Evolutionary conservation across 805 yeast genomes (phyloP).

Genomic region (Metschnikowia borealis): DNA sequence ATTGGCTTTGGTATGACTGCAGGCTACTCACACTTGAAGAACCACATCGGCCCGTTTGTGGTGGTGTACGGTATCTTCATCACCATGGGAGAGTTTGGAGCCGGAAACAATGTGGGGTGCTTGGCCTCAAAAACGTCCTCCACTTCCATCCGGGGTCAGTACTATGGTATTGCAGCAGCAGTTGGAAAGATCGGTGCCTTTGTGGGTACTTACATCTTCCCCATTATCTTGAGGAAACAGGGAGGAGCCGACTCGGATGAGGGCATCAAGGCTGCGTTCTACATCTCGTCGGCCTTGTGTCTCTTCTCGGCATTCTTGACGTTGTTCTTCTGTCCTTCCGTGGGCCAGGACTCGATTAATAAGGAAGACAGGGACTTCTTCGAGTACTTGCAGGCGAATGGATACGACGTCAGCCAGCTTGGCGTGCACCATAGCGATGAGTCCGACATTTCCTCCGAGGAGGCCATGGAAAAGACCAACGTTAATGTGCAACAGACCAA

Average conservation of each 20-base stretch:
- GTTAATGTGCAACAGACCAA: slow-evolving; percentile 5
- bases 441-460: slow-evolving; percentile 11
- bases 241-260: slow-evolving; percentile 47
- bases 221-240: slow-evolving; percentile 57
- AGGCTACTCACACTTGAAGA: slow-evolving; percentile 48
- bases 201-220: slow-evolving; percentile 85
- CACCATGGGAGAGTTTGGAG: slow-evolving; percentile 89
- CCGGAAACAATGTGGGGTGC: slow-evolving; percentile 89
- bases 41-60: slow-evolving; percentile 71
- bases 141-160: slow-evolving; percentile 85
- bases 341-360: slow-evolving; percentile 78
- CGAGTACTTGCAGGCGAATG: slow-evolving; percentile 60
- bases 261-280: slow-evolving; percentile 77
- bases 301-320: slow-evolving; percentile 66
- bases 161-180: slow-evolving; percentile 90
- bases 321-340: slow-evolving; percentile 68
- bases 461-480: slow-evolving; percentile 10
- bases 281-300: slow-evolving; percentile 75
- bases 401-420: slow-evolving; percentile 63
- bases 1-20: slow-evolving; percentile 86
- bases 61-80: slow-evolving; percentile 86
- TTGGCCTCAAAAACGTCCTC: slow-evolving; percentile 84
- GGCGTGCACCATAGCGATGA: slow-evolving; percentile 36
- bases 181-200: slow-evolving; percentile 91
- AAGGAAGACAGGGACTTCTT: slow-evolving; percentile 73